Evolutionary conservation across 2,329 filamentous ascomycete species (phyloP), one percentile per base, ranked within the genome.

Genomic region (Aspergillus costaricaensis): DNA sequence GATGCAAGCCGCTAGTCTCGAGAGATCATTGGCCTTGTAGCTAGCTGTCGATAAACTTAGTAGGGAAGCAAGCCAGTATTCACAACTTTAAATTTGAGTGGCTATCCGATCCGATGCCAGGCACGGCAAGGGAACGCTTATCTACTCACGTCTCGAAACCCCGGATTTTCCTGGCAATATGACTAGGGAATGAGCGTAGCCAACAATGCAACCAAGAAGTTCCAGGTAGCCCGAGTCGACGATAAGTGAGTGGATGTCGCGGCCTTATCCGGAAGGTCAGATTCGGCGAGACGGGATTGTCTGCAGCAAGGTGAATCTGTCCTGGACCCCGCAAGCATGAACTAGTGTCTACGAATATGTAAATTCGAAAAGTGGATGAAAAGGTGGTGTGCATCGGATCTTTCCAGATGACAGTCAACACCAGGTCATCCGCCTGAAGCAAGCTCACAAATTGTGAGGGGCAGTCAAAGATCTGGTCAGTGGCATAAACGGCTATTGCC

Each of bases 111-210:
- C 51, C 57, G 32, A 25, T 15, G 51, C 38, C 57, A 59, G 57
- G 57, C 41, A 59, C 57, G 48, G 43, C 47, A 53, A 30, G 43
- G 21, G 50, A 50, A 53, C 32, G 51, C 57, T 55, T 55, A 50
- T 59, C 43, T 32, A 48, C 32, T 14, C 12, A 36, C 36, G 30
- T 48, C 32, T 51, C 51, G 12, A 59, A 19, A 30, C 32, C 51
- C 47, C 44, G 44, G 51, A 43, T 56, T 54, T n/a, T 19, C 36
- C 15, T 30, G 25, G 21, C 10, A 25, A 25, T 9, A 19, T 27
- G 14, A 27, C 25, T 9, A 49, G 10, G 14, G 10, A 50, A 49
- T 49, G 47, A 21, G 15, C 25, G 44, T 49, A 49, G 47, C 7
- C 25, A 27, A 36, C 47, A 32, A 12, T 27, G 23, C 47, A 44